phyloP scores from a whole-genome alignment of 805 yeast genomes.

The Kuraishia ogatae region DNA sequence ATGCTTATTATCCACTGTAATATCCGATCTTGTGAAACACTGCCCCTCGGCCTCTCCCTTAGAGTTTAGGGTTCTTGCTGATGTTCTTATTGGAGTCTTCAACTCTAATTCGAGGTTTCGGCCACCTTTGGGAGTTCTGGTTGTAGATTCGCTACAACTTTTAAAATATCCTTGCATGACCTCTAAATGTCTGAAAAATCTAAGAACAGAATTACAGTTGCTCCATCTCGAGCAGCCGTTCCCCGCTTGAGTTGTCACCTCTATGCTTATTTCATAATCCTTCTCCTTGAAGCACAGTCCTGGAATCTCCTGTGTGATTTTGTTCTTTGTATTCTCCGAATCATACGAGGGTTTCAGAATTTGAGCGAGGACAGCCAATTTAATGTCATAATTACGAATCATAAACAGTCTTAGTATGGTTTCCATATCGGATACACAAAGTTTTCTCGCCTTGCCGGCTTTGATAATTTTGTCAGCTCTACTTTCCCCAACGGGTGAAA shows the following conservation, averaged over 20 bases:
- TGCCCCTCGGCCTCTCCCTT: neutral
- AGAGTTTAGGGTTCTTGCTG: neutral
- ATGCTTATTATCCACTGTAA: slow-evolving; percentile 7
- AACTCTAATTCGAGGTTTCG: neutral
- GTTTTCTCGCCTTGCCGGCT: slow-evolving; percentile 9
- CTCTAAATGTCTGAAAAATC: slow-evolving; percentile 12
- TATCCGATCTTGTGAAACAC: neutral
- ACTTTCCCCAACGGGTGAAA: neutral
- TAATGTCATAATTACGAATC: slow-evolving; percentile 14
- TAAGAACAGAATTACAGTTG: slow-evolving; percentile 13
- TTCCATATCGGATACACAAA: slow-evolving; percentile 11
- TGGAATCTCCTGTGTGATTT: neutral
- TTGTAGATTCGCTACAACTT: slow-evolving; percentile 11
- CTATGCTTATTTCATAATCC: slow-evolving; percentile 7
- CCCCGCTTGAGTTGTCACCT: slow-evolving; percentile 21
- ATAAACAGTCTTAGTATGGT: slow-evolving; percentile 13
- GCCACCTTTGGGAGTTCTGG: slow-evolving; percentile 1
- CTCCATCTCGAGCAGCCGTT: slow-evolving; percentile 9
- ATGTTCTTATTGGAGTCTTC: neutral
- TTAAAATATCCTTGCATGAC: slow-evolving; percentile 17
- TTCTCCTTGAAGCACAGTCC: slow-evolving; percentile 2
- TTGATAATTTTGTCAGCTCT: slow-evolving; percentile 7
- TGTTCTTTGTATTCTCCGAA: too few relatives aligned
- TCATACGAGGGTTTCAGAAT: slow-evolving; percentile 8
- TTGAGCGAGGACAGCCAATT: slow-evolving; percentile 12